Base-by-base conservation (phyloP, 495 filamentous ascomycete species). In the Penicillium antarcticum region DNA sequence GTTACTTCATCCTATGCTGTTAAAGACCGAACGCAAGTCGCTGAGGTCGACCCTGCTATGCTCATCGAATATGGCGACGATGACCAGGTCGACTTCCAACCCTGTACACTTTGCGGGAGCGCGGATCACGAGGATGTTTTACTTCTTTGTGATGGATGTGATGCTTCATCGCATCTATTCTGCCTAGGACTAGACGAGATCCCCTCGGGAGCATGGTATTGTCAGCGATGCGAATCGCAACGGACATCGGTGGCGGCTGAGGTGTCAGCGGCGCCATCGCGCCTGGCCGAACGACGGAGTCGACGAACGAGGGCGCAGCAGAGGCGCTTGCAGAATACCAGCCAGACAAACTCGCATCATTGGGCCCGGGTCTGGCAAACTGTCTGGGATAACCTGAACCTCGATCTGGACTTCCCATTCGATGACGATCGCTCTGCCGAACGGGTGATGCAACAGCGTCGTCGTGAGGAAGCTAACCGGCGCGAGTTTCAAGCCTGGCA, bases 361-460 rank as follows among this genome's bases (percentile, higher is more conserved):
- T 88, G 84, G 84, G 80, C 80, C n/a, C 75, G 80, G 4, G 84
- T 87, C 18, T 88, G 84, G 84, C 81, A 85, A 62, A 77, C 75
- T 24, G 81, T 88, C 2, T 83, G 79, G 74, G 74, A 84, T 42
- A 68, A 78, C 38, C 68, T 91, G 10, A 84, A 88, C 52, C 53
- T 97, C 34, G 92, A 97, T 59, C 79, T 96, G 17, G 91, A 97
- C 63, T 94, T 92, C 61, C 88, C 89, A 11, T 92, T 91, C 60
- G 88, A 91, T 53, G 87, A 92, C 56, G 86, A 90, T 19, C 66
- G 66, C 57, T 70, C 58, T 69, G 74, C 54, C 55, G 60, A 72
- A 45, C 73, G 81, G 34, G 63, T 78, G 56, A 39, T 62, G 33
- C 75, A 76, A 26, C 79, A 84, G 57, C 80, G 80, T 55, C 74